Conservation (phyloP, 305 asterid genomes). For the Andrographis paniculata region DNA sequence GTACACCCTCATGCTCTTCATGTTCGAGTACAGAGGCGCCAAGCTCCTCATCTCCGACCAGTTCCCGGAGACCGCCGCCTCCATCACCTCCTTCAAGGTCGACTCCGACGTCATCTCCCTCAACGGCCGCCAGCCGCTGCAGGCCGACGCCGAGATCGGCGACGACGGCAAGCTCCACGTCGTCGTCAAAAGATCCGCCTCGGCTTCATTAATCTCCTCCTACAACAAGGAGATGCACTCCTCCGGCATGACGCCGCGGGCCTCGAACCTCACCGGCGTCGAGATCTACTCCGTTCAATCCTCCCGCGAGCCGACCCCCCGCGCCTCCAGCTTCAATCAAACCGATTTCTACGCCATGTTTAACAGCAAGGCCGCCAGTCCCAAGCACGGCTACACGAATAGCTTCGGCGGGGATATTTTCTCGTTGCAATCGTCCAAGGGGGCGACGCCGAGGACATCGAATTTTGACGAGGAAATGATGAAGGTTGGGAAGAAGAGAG, state of each 20-base stretch:
- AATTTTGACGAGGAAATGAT: constrained; percentile 82
- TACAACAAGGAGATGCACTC: constrained; percentile 46
- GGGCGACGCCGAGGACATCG: constrained; percentile 78
- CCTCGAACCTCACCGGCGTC: constrained; percentile 75
- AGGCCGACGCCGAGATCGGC: constrained; percentile 84
- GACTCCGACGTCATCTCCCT: constrained; percentile 81
- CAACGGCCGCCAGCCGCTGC: constrained; percentile 72
- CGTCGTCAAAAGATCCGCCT: constrained; percentile 52
- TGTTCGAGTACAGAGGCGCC: constrained; percentile 84
- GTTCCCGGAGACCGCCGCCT: constrained; percentile 88
- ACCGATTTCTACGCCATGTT: constrained; percentile 87
- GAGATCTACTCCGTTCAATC: constrained; percentile 93
- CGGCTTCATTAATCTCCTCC: constrained; percentile 52
- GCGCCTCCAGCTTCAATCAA: constrained; percentile 86
- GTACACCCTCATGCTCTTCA: constrained; percentile 76
- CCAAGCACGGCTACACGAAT: constrained; percentile 53
- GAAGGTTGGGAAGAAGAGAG: constrained; percentile 39
- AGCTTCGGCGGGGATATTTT: constrained; percentile 61
- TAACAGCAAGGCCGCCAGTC: constrained; percentile 62
- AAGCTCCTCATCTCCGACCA: constrained; percentile 63
- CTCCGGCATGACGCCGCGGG: constrained; percentile 56
- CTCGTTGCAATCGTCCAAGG: constrained; percentile 72
- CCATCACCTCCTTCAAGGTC: constrained; percentile 66
- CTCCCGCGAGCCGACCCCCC: constrained; percentile 78
- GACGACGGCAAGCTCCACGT: constrained; percentile 86